A percentile compares a stretch with the other conserved stretches of the same genome.
These are phyloP conservation scores for Magnolia kwangsiensis DNA, from an alignment of 164 flowering plant species.

Conservation along the genomic window DNA sequence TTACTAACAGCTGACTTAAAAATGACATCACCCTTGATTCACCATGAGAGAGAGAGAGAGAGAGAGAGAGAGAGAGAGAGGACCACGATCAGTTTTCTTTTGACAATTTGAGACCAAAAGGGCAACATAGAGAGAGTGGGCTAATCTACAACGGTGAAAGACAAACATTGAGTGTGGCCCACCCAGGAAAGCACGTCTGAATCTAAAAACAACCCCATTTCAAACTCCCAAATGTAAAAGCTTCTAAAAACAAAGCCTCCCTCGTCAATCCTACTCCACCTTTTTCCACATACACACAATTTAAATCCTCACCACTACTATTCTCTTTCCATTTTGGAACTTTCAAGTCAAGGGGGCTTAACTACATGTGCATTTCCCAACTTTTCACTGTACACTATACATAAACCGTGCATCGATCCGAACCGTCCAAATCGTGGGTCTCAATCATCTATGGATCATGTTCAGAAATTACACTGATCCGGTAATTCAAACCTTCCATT, in stretches of 20 bases:
- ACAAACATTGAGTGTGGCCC: not conserved
- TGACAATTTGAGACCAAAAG: not conserved
- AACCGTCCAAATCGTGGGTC: not conserved
- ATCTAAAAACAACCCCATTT: not conserved
- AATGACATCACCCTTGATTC: no score
- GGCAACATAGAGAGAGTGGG: not conserved
- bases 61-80: no score
- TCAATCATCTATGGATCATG: not conserved
- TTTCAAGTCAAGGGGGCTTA: slow-evolving; percentile 12
- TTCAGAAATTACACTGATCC: not conserved
- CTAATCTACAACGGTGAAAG: not conserved
- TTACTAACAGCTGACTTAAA: no score
- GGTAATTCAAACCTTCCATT: not conserved
- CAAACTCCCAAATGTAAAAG: not conserved
- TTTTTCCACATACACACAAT: not conserved
- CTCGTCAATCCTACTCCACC: not conserved
- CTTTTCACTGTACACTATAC: not conserved
- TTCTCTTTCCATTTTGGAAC: not conserved
- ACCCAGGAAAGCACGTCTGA: not conserved
- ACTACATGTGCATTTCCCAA: not conserved
- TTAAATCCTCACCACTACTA: slow-evolving; percentile 14
- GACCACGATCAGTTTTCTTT: not conserved
- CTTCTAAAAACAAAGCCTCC: not conserved
- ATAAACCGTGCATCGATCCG: not conserved
- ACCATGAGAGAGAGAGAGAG: no score